Evolutionary conservation across 306 rosid genomes (phyloP), one percentile per base, ranked within the genome.

Genomic region (Medicago truncatula): DNA sequence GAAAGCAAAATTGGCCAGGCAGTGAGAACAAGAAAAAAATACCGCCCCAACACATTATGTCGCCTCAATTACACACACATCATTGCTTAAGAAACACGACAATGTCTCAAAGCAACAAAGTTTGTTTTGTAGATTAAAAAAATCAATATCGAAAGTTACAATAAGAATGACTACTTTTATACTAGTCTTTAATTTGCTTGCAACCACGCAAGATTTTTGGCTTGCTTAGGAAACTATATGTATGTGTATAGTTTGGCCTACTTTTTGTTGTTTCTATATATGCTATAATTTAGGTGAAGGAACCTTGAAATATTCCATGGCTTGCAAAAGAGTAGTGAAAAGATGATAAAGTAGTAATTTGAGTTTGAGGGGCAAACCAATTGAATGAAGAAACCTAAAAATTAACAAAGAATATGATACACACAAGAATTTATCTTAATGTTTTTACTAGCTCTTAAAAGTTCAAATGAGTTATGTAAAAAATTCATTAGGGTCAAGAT

Each of bases 321-420:
- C 67, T 41, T 57, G 9, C 76, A 39, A 9, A 50, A 64, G 74
- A 44, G 70, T 12, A 77, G 44, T 52, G 38, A 23, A 68, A 67
- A 57, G 14, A 69, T 10, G 60, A 52, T 67, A 68, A 50, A 70
- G 63, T 60, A 15, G 44, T 11, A 2, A 46, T 23, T 36, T 53
- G 1, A 8, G 28, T 20, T 9, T 21, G n/a, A 25, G 77, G 71
- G 79, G 59, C 40, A 82, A 74, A 74, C 56, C 75, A 74, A 74
- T 61, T 75, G 25, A 80, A 80, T 74, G 85, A 40, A 76, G 73
- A 58, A 76, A 70, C 73, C 47, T 70, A 75, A 47, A 13, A 6
- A 23, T 59, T 7, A 25, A 25, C 16, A 57, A 70, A 44, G 31
- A 58, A 72, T 1, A 44, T 49, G 36, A 62, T 44, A 47, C 20